Conservation (phyloP, 1,139 yeast genomes). For the Saccharomyces hybrid region DNA sequence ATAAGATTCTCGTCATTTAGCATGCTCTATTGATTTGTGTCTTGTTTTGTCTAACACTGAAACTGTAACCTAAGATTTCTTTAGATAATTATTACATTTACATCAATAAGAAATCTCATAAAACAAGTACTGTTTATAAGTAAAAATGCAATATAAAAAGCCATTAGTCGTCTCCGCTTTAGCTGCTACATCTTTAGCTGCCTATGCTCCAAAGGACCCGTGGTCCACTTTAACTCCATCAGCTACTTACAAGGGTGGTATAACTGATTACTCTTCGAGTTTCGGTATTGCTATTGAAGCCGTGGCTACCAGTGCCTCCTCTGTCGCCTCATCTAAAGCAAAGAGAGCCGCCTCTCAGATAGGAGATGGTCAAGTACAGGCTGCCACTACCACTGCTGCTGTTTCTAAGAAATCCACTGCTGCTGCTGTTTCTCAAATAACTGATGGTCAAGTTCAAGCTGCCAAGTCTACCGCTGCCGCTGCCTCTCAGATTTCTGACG, state of each 20-base stretch:
- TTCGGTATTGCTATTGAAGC: slow-evolving; percentile 16
- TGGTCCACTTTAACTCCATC: slow-evolving; percentile 66
- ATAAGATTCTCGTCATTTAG: not conserved
- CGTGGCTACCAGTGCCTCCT: slow-evolving; percentile 26
- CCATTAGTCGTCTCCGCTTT: slow-evolving; percentile 37
- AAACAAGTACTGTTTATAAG: not conserved
- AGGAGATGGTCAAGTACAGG: slow-evolving; percentile 30
- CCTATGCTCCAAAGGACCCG: slow-evolving; percentile 60
- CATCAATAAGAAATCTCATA: not conserved
- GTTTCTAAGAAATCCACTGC: slow-evolving; percentile 23
- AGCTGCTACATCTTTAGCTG: slow-evolving; percentile 47
- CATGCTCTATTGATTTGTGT: not conserved
- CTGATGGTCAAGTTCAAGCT: slow-evolving; percentile 4
- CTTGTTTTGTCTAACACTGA: not conserved
- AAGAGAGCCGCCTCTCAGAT: slow-evolving; percentile 41
- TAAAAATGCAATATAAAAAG: slow-evolving; percentile 31
- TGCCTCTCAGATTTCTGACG: slow-evolving; percentile 14
- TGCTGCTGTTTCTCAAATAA: slow-evolving; percentile 15
- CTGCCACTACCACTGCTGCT: slow-evolving; percentile 8
- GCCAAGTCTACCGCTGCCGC: slow-evolving; percentile 6
- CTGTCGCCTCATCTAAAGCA: slow-evolving; percentile 37
- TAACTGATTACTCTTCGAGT: slow-evolving; percentile 33
- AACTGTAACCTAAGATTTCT: not conserved
- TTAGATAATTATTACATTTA: not conserved
- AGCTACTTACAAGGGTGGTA: slow-evolving; percentile 49